Conservation (phyloP, 1,284 basidiomycete genomes). For the Hypsizygus ulmarius region DNA sequence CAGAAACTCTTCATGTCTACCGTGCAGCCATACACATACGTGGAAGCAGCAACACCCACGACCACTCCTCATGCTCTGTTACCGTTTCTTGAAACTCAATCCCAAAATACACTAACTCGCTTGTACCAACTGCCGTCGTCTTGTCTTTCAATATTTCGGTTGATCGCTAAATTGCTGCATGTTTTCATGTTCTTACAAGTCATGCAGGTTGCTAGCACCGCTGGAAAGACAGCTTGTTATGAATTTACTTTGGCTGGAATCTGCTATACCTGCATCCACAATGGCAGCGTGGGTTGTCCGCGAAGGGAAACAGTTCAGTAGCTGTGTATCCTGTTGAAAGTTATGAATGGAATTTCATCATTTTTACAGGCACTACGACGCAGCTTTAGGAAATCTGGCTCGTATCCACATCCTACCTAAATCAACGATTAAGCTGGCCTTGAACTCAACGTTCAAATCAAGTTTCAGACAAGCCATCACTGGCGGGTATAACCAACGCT, state of each 20-base stretch:
- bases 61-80: slow-evolving; percentile 59
- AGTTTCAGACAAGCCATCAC: slow-evolving; percentile 87
- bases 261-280: slow-evolving; percentile 64
- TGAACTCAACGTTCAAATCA: slow-evolving; percentile 78
- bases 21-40: slow-evolving; percentile 19
- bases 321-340: slow-evolving; percentile 22
- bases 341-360: slow-evolving; percentile 16
- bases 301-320: slow-evolving; percentile 65
- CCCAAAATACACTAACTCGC: slow-evolving; percentile 78
- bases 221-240: slow-evolving; percentile 90
- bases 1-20: slow-evolving; percentile 23
- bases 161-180: slow-evolving; percentile 16
- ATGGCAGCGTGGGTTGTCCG: slow-evolving; percentile 84
- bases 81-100: slow-evolving; percentile 84
- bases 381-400: slow-evolving; percentile 63
- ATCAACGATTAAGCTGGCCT: slow-evolving; percentile 56
- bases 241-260: slow-evolving; percentile 90
- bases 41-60: slow-evolving; percentile 5
- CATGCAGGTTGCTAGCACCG: slow-evolving; percentile 74
- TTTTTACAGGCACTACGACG: slow-evolving; percentile 65
- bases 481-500: slow-evolving; percentile 62
- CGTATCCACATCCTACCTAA: slow-evolving; percentile 75
- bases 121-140: slow-evolving; percentile 90
- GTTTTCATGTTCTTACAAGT: slow-evolving; percentile 22
- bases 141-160: slow-evolving; percentile 94